phyloP scores from a whole-genome alignment of 495 filamentous ascomycete genomes.

The Jackrogersella multiformis region DNA sequence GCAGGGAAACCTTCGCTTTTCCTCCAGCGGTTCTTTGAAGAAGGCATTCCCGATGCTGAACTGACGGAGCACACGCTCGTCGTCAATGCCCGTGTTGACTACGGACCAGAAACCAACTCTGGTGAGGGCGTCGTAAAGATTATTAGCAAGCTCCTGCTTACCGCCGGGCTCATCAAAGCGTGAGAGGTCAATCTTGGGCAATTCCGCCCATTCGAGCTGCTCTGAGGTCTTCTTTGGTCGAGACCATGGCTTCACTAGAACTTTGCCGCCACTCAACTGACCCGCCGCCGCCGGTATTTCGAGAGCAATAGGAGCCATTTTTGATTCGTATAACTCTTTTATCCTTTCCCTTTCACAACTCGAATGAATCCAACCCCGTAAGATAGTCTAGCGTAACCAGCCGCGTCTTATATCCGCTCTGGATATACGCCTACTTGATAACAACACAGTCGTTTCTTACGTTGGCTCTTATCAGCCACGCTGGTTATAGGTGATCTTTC shows the following conservation, averaged over 20 bases:
- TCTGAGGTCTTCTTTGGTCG: slow-evolving; percentile 49
- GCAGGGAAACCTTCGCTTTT: slow-evolving; percentile 49
- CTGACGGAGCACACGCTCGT: slow-evolving; percentile 52
- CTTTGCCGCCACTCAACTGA: slow-evolving; percentile 8
- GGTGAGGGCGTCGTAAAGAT: slow-evolving; percentile 63
- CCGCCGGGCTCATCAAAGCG: slow-evolving; percentile 60
- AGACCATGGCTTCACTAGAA: slow-evolving; percentile 51
- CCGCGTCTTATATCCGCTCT: slow-evolving; percentile 10
- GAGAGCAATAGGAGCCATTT: slow-evolving; percentile 52
- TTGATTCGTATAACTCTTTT: background rate
- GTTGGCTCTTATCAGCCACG: background rate
- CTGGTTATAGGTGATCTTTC: background rate
- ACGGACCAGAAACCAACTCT: slow-evolving; percentile 56
- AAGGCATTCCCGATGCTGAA: slow-evolving; percentile 54
- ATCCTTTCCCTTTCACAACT: too few relatives aligned
- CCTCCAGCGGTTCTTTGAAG: slow-evolving; percentile 47
- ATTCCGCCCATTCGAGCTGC: slow-evolving; percentile 60
- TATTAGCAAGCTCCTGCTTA: slow-evolving; percentile 60
- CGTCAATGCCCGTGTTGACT: slow-evolving; percentile 46
- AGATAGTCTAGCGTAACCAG: background rate
- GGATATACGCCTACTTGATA: background rate
- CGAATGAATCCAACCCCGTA: background rate
- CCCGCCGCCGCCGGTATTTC: slow-evolving; percentile 25
- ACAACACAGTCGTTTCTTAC: background rate
- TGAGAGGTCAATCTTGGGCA: slow-evolving; percentile 63